A percentile compares a stretch with the other conserved stretches of the same genome.
Evolutionary conservation across 176 grass and related monocot genomes (phyloP).

Genomic region (Carex scoparia): DNA sequence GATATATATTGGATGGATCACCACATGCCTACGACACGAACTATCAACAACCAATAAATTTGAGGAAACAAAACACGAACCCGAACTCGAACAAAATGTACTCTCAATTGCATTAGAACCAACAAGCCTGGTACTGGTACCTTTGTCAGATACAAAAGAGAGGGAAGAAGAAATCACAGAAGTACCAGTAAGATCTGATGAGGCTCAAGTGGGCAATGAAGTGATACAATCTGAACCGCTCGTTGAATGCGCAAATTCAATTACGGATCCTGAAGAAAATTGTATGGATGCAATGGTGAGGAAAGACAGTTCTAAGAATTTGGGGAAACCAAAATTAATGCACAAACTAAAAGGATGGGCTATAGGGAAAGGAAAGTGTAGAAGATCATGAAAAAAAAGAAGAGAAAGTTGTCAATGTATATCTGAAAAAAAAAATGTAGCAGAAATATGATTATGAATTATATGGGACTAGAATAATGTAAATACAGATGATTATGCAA

Average conservation of each 20-base stretch:
- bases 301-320: background rate
- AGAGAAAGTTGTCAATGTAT: background rate
- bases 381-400: background rate
- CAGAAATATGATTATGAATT: background rate
- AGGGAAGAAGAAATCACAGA: conserved; percentile 35
- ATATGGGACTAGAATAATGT: conserved; percentile 3
- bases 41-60: conserved; percentile 22
- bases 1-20: conserved; percentile 82
- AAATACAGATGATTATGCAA: background rate
- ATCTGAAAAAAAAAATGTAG: background rate
- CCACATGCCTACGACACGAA: conserved; percentile 63
- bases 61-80: conserved; percentile 1
- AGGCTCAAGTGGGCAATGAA: conserved; percentile 40
- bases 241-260: background rate
- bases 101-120: conserved; percentile 1
- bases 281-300: conserved; percentile 32
- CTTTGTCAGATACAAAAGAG: conserved; percentile 3
- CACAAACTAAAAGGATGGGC: conserved; percentile 70
- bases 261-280: background rate
- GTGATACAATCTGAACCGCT: background rate
- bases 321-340: conserved; percentile 53
- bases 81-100: background rate
- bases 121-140: background rate
- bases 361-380: conserved; percentile 30
- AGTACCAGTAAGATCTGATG: conserved; percentile 20